These are phyloP conservation scores for Apophysomyces elegans DNA, from an alignment of 371 early-diverging fungal genomes.

Conservation along the genomic window DNA sequence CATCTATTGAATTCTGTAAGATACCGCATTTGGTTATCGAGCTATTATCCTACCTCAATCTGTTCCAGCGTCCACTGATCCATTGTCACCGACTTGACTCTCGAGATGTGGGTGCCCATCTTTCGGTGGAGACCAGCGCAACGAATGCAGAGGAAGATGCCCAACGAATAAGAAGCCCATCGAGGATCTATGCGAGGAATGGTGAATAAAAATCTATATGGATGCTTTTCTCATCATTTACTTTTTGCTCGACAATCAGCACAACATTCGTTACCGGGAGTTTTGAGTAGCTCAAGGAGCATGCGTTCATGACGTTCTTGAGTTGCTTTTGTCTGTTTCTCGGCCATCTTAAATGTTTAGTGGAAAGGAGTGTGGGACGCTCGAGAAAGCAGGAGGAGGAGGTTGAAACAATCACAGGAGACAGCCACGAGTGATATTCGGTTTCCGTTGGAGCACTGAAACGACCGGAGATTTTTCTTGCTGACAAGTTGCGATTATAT, in stretches of 20 bases:
- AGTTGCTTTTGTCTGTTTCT: conserved; percentile 46
- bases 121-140: conserved; percentile 92
- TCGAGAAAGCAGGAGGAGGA: conserved; percentile 6
- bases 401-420: conserved; percentile 14
- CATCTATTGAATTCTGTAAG: conserved; percentile 26
- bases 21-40: not conserved
- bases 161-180: conserved; percentile 94
- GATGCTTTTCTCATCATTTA: conserved; percentile 31
- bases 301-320: conserved; percentile 63
- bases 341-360: conserved; percentile 28
- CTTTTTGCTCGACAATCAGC: conserved; percentile 83
- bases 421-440: conserved; percentile 4
- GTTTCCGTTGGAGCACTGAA: conserved; percentile 9
- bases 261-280: conserved; percentile 78
- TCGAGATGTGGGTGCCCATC: conserved; percentile 93
- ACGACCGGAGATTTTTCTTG: conserved; percentile 6
- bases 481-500: no score
- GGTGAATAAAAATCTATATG: not conserved
- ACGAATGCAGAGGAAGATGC: conserved; percentile 92
- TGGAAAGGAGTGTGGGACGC: conserved; percentile 3
- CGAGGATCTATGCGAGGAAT: conserved; percentile 76
- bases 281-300: conserved; percentile 70
- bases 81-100: conserved; percentile 89
- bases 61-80: conserved; percentile 95
- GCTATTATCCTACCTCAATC: conserved; percentile 67